Evolutionary conservation across 768 basidiomycete genomes (phyloP).

Genomic region (Phanerochaete carnosa): DNA sequence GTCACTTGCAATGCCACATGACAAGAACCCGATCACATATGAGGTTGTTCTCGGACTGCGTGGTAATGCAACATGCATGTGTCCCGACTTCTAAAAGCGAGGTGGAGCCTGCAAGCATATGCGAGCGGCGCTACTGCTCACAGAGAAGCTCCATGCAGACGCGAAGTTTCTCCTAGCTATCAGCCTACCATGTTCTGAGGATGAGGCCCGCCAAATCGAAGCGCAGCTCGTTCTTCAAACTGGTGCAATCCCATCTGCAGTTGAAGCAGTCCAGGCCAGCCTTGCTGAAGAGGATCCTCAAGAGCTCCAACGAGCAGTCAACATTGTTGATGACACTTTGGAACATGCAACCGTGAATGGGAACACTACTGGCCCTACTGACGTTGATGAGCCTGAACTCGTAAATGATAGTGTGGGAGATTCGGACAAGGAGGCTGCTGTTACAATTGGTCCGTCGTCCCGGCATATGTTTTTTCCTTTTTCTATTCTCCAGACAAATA

Average conservation of each 20-base stretch:
- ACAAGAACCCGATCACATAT: not conserved
- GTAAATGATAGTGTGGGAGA: no score
- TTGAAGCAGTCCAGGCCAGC: not conserved
- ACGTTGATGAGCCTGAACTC: no score
- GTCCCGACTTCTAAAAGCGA: conserved; percentile 11
- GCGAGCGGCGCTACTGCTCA: conserved; percentile 1
- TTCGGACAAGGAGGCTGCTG: no score
- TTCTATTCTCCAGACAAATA: no score
- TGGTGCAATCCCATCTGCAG: not conserved
- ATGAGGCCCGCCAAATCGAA: not conserved
- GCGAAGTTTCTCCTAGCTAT: not conserved
- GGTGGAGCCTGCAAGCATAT: conserved; percentile 19
- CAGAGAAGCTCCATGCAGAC: not conserved
- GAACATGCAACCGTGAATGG: not conserved
- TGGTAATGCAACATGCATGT: conserved; percentile 12
- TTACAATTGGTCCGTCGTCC: no score
- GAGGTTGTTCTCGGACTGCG: not conserved
- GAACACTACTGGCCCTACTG: no score
- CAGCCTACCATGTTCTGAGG: not conserved
- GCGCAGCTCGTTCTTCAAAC: not conserved
- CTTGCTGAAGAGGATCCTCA: no score
- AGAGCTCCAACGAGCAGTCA: not conserved
- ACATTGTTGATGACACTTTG: not conserved
- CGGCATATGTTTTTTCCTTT: no score
- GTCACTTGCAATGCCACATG: not conserved